A percentile compares a stretch with the other conserved stretches of the same genome.
Conservation (phyloP, 805 yeast species). For the Naumovozyma dairenensis region DNA sequence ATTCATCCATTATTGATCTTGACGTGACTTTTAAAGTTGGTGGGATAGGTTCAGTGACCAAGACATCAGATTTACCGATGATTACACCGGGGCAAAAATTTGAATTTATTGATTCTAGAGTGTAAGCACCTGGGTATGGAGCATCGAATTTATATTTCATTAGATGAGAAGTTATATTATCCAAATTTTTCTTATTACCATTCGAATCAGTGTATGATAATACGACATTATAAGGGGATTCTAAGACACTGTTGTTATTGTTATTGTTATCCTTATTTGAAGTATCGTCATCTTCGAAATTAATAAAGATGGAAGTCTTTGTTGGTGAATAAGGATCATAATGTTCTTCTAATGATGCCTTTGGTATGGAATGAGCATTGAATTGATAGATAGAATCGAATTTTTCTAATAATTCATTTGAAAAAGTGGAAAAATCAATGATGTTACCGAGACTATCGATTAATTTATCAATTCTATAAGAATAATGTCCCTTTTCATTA, state of each 20-base stretch:
- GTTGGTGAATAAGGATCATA: constrained; percentile 30
- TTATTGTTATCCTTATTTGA: too few species aligned
- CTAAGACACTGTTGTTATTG: constrained; percentile 15
- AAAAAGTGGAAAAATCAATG: constrained; percentile 33
- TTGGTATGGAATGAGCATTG: constrained; percentile 47
- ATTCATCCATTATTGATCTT: constrained; percentile 61
- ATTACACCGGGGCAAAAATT: constrained; percentile 59
- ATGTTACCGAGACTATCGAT: constrained; percentile 61
- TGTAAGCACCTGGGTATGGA: constrained; percentile 57
- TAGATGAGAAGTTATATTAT: constrained; percentile 21
- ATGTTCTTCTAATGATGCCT: constrained; percentile 37
- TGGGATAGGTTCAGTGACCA: constrained; percentile 48
- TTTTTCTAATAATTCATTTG: constrained; percentile 20
- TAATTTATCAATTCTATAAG: constrained; percentile 47
- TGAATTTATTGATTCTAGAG: constrained; percentile 44
- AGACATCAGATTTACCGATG: constrained; percentile 42
- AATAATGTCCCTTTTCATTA: constrained; percentile 40
- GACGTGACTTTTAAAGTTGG: constrained; percentile 37
- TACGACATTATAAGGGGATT: constrained; percentile 30
- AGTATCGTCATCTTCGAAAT: constrained; percentile 21
- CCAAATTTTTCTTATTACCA: constrained; percentile 11
- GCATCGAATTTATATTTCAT: constrained; percentile 31
- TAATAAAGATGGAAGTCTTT: constrained; percentile 30
- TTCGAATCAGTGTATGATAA: constrained; percentile 27
- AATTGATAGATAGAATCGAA: constrained; percentile 37